Percentiles rank a stretch among this genome's conserved stretches.
phyloP scores from a whole-genome alignment of 306 rosid species.

The peach (Prunus persica) region Prunus_persica_NCBIv2 NC_034013.1:17817001-17817500 shows the following conservation, averaged over 20 bases:
- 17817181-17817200: slow-evolving; percentile 83
- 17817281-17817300: slow-evolving; percentile 13
- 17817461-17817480: slow-evolving; percentile 70
- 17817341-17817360: slow-evolving; percentile 79
- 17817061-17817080: slow-evolving; percentile 66
- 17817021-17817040: slow-evolving; percentile 79
- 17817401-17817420: slow-evolving; percentile 34
- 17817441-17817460: slow-evolving; percentile 97
- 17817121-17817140: slow-evolving; percentile 82
- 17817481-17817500: slow-evolving; percentile 47
- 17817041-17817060: slow-evolving; percentile 68
- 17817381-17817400: slow-evolving; percentile 32
- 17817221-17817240: slow-evolving; percentile 52
- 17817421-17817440: slow-evolving; percentile 70
- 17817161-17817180: slow-evolving; percentile 90
- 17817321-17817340: slow-evolving; percentile 59
- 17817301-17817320: slow-evolving; percentile 49
- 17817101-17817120: slow-evolving; percentile 87
- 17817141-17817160: slow-evolving; percentile 93
- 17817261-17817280: slow-evolving; percentile 5
- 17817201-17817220: slow-evolving; percentile 37
- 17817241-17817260: slow-evolving; percentile 22
- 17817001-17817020: slow-evolving; percentile 84
- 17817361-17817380: slow-evolving; percentile 34
- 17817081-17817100: slow-evolving; percentile 61